A percentile compares a stretch with the other conserved stretches of the same genome.
Conservation (phyloP, 495 filamentous ascomycete genomes). For the Letharia lupina region DNA sequence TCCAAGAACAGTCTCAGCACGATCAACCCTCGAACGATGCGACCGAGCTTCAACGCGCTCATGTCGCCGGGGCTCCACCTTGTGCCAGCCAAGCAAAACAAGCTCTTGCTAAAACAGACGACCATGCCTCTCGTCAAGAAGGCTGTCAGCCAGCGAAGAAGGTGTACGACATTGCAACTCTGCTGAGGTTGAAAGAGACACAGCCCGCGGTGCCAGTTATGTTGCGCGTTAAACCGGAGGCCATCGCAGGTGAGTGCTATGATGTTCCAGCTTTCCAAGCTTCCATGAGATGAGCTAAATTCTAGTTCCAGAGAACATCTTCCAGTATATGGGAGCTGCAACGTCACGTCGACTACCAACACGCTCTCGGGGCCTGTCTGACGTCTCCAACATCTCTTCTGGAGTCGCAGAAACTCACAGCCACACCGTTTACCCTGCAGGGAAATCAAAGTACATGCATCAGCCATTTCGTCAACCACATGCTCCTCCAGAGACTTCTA, state of each 20-base stretch:
- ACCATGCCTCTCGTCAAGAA: background rate
- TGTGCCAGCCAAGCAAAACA: background rate
- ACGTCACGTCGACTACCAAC: background rate
- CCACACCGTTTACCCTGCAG: background rate
- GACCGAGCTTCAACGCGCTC: conserved; percentile 4
- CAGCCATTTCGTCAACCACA: conserved; percentile 22
- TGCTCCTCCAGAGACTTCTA: conserved; percentile 25
- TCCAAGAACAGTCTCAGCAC: conserved; percentile 4
- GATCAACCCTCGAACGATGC: background rate
- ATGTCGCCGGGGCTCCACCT: background rate
- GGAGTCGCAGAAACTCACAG: background rate
- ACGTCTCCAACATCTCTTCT: conserved; percentile 16
- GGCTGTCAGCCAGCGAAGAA: background rate
- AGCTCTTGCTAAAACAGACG: background rate
- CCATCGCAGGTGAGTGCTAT: conserved; percentile 18
- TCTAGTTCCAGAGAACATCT: conserved; percentile 16
- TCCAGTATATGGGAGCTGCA: conserved; percentile 21
- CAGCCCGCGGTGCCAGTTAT: conserved; percentile 18
- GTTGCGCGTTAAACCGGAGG: conserved; percentile 20
- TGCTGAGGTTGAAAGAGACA: conserved; percentile 15
- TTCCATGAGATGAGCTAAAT: background rate
- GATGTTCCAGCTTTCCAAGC: background rate
- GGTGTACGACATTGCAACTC: conserved; percentile 17
- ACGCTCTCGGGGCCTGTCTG: conserved; percentile 14
- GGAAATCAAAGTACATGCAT: background rate